These are phyloP conservation scores for Trifolium dubium DNA, from an alignment of 306 rosid genomes.

Conservation along the genomic window DNA sequence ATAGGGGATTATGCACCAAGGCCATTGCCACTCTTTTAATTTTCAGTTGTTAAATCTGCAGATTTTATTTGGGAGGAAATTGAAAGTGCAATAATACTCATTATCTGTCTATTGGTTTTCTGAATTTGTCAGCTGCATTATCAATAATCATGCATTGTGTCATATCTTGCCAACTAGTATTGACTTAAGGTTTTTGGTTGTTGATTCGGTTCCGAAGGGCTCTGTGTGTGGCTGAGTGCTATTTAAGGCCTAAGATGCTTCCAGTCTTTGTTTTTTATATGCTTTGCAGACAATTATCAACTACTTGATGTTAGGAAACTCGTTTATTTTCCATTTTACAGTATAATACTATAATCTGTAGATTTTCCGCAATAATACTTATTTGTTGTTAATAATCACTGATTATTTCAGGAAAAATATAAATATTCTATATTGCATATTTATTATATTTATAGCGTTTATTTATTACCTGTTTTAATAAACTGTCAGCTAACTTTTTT, in stretches of 20 bases:
- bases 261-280: not conserved
- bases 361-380: not conserved
- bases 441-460: too few relatives aligned
- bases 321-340: not conserved
- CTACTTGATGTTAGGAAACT: not conserved
- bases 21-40: not conserved
- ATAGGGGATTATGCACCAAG: constrained; percentile 1
- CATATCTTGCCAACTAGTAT: not conserved
- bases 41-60: not conserved
- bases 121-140: not conserved
- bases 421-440: too few relatives aligned
- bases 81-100: not conserved
- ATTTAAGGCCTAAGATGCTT: not conserved
- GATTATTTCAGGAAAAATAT: not conserved
- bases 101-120: not conserved
- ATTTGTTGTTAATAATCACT: not conserved
- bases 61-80: not conserved
- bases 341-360: not conserved
- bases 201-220: not conserved
- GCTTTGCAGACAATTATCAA: not conserved
- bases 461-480: too few relatives aligned
- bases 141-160: not conserved
- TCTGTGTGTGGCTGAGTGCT: not conserved
- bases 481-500: too few relatives aligned
- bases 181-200: not conserved